Evolutionary conservation across 768 basidiomycete species (phyloP).

Genomic region (Termitomyces sp.): DNA sequence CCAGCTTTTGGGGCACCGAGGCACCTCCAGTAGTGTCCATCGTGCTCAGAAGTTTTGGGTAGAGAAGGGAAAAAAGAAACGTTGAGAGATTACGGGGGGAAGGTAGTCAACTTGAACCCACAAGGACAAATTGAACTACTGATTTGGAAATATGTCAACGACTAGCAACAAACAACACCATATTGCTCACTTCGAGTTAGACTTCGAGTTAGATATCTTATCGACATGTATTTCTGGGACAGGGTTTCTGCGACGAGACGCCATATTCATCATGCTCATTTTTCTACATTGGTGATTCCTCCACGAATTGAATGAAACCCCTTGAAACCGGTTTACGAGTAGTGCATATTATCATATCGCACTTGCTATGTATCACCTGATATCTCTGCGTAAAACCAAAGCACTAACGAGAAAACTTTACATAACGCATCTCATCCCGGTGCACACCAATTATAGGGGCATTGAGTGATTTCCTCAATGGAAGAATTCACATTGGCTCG

Average conservation of each 20-base stretch:
- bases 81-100: conserved; percentile 16
- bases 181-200: neutral
- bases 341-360: neutral
- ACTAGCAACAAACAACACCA: conserved; percentile 10
- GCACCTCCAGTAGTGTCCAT: conserved; percentile 31
- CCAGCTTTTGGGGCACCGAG: conserved; percentile 51
- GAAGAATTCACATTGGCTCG: neutral
- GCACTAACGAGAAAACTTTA: neutral
- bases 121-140: conserved; percentile 17
- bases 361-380: too few species aligned
- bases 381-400: too few species aligned
- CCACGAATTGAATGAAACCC: too few species aligned
- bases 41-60: conserved; percentile 10
- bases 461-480: neutral
- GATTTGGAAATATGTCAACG: conserved; percentile 15
- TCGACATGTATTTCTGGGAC: neutral
- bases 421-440: neutral
- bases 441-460: too few species aligned
- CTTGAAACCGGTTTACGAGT: neutral
- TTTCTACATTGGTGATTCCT: too few species aligned
- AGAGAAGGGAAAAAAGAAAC: conserved; percentile 7
- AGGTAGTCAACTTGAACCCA: conserved; percentile 11
- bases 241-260: neutral
- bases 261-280: neutral
- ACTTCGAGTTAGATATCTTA: neutral